Evolutionary conservation across 2,329 filamentous ascomycete genomes (phyloP).

Genomic region (Apiospora kogelbergensis): DNA sequence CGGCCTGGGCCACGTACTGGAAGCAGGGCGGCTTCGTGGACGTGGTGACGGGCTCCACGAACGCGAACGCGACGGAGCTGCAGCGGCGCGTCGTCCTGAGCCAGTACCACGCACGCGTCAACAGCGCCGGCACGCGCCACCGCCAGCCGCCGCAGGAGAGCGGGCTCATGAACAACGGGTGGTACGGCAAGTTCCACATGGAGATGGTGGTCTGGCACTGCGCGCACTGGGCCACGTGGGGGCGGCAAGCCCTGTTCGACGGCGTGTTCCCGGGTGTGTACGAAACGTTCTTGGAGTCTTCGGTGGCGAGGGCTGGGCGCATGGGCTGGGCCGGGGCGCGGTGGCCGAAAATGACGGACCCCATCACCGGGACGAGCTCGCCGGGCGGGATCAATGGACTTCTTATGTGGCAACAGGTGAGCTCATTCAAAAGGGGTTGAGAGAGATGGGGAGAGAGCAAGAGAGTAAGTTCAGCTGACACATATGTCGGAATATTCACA

Average conservation of each 20-base stretch:
- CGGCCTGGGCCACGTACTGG: constrained; percentile 38
- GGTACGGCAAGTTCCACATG: constrained; percentile 45
- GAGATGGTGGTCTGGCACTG: constrained; percentile 45
- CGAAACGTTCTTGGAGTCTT: constrained; percentile 32
- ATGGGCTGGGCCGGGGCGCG: neutral
- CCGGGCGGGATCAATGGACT: constrained; percentile 51
- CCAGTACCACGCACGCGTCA: constrained; percentile 44
- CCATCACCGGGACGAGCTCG: constrained; percentile 23
- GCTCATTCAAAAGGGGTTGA: neutral
- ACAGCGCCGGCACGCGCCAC: constrained; percentile 35
- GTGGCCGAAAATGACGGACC: neutral
- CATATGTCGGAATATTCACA: neutral
- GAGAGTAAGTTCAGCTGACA: neutral
- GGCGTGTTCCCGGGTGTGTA: constrained; percentile 38
- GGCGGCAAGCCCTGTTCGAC: constrained; percentile 35
- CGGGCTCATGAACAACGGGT: constrained; percentile 46
- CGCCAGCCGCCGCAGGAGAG: constrained; percentile 41
- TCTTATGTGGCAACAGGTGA: constrained; percentile 48
- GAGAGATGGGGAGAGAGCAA: neutral
- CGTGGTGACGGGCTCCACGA: constrained; percentile 33
- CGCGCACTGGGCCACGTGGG: constrained; percentile 41
- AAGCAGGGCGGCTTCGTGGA: constrained; percentile 41
- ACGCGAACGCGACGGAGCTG: constrained; percentile 38
- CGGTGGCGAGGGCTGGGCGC: constrained; percentile 25
- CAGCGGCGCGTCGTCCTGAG: constrained; percentile 44